Conservation (phyloP, 305 asterid genomes). For the Lippia alba region DNA sequence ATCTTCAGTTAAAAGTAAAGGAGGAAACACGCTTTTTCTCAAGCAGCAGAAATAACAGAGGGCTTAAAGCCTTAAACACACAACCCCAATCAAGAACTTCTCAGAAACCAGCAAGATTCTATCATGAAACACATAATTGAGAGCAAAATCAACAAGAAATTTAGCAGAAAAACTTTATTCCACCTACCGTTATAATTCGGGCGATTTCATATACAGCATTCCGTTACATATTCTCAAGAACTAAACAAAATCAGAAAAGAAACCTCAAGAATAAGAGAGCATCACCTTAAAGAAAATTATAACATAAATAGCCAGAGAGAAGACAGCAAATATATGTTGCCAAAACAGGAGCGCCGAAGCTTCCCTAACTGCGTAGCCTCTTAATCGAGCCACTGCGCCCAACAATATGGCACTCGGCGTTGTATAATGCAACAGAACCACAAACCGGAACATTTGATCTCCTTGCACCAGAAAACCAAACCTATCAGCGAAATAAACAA, state of each 20-base stretch:
- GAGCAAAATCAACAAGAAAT: too few species aligned
- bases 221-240: too few species aligned
- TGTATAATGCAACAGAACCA: slow-evolving; percentile 84
- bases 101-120: too few species aligned
- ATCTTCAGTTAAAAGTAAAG: too few species aligned
- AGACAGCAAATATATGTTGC: slow-evolving; percentile 78
- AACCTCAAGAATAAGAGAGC: slow-evolving; percentile 23
- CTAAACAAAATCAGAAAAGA: too few species aligned
- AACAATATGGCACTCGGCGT: slow-evolving; percentile 85
- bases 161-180: too few species aligned
- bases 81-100: too few species aligned
- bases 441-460: slow-evolving; percentile 77
- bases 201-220: background rate
- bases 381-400: slow-evolving; percentile 90
- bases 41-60: too few species aligned
- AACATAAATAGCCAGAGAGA: slow-evolving; percentile 66
- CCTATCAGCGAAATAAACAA: slow-evolving; percentile 63
- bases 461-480: slow-evolving; percentile 54
- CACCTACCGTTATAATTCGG: too few species aligned
- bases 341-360: slow-evolving; percentile 91
- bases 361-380: slow-evolving; percentile 87
- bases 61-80: too few species aligned
- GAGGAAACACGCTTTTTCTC: too few species aligned
- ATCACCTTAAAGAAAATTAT: slow-evolving; percentile 64
- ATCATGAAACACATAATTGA: too few species aligned